These are phyloP conservation scores for Acanthamoeba culbertsoni DNA, from an alignment of 208 protist genomes.

Conservation along the genomic window DNA sequence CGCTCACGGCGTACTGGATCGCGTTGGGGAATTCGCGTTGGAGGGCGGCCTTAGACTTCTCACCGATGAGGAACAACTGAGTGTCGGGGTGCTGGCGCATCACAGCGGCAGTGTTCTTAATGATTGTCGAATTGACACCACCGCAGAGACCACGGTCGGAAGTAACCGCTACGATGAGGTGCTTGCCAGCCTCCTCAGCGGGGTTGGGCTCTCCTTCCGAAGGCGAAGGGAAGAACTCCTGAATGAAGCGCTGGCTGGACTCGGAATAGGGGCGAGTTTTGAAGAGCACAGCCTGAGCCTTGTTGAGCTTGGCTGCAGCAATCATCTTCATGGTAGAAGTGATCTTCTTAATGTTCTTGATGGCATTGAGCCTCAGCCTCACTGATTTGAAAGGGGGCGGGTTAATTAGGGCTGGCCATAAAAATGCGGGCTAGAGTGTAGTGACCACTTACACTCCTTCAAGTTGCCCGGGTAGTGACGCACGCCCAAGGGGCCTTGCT, in stretches of 20 bases:
- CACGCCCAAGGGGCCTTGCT: constrained; percentile 36
- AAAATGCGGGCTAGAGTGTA: neutral
- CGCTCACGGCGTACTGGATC: constrained; percentile 6
- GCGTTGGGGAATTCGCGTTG: constrained; percentile 15
- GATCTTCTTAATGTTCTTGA: constrained; percentile 74
- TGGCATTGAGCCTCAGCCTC: neutral
- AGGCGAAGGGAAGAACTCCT: constrained; percentile 41
- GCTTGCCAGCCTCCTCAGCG: constrained; percentile 33
- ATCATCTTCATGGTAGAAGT: constrained; percentile 81
- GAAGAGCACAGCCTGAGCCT: constrained; percentile 65
- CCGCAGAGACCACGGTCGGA: constrained; percentile 79
- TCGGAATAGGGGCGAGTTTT: neutral
- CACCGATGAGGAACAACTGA: constrained; percentile 56
- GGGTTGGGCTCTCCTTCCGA: neutral
- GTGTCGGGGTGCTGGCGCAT: constrained; percentile 35
- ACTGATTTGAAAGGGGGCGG: neutral
- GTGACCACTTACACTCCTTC: constrained; percentile 49
- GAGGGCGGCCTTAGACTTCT: constrained; percentile 63
- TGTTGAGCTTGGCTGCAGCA: constrained; percentile 75
- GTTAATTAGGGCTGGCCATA: neutral
- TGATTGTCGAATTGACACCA: constrained; percentile 73
- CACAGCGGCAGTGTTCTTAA: constrained; percentile 41
- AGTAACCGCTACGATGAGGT: constrained; percentile 70
- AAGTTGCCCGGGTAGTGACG: constrained; percentile 55
- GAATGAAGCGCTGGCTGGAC: constrained; percentile 24